A percentile compares a stretch with the other conserved stretches of the same genome.
These are phyloP conservation scores for Biscogniauxia sp. DNA, from an alignment of 2,329 filamentous ascomycete genomes.

Conservation along the genomic window DNA sequence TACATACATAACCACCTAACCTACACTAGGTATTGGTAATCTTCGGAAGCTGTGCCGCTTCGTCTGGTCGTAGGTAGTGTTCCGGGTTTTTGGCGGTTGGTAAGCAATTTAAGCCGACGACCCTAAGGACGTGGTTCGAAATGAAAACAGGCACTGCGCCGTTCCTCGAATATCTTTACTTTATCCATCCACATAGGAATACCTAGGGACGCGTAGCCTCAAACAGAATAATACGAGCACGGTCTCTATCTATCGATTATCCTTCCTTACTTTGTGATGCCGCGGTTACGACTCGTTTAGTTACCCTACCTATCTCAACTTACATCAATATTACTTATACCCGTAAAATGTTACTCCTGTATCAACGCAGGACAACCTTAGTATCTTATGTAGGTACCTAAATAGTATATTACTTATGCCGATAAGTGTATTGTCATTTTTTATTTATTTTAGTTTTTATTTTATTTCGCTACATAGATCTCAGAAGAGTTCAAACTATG, in stretches of 20 bases:
- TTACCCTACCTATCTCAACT: background rate
- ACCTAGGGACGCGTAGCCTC: background rate
- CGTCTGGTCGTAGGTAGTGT: background rate
- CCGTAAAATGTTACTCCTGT: no score
- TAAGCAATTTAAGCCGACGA: background rate
- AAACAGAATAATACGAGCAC: no score
- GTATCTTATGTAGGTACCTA: background rate
- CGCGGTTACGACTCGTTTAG: background rate
- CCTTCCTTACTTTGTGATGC: no score
- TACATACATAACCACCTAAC: no score
- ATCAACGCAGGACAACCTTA: background rate
- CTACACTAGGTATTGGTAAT: background rate
- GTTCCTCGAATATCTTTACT: background rate
- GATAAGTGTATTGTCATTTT: no score
- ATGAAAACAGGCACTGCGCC: background rate
- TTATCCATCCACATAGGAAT: background rate
- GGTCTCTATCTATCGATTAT: no score
- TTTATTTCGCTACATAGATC: background rate
- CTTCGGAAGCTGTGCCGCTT: background rate
- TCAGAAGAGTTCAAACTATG: no score
- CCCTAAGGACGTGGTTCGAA: background rate
- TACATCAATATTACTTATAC: background rate
- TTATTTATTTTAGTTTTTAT: no score
- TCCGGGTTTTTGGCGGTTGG: background rate
- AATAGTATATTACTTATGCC: no score